These are phyloP conservation scores for Cylindrodendrum hubeiense DNA, from an alignment of 2,329 filamentous ascomycete species.

Conservation along the genomic window DNA sequence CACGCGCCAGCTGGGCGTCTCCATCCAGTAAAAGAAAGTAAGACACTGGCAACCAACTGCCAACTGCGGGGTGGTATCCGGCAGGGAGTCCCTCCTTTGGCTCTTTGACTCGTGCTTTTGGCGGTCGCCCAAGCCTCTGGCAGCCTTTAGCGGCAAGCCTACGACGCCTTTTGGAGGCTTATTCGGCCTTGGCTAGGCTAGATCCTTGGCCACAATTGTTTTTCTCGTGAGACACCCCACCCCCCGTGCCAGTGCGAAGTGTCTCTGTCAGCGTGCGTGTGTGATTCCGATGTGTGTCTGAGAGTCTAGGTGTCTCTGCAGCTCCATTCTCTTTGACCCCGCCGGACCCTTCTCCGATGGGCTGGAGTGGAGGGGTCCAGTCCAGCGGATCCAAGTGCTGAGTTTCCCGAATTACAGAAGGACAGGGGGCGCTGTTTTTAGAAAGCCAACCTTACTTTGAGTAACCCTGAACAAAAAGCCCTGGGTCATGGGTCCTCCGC, in stretches of 20 bases:
- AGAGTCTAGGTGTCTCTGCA: conserved; percentile 4
- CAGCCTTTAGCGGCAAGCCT: not conserved
- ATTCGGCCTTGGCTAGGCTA: not conserved
- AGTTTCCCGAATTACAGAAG: conserved; percentile 29
- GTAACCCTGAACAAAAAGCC: conserved; percentile 8
- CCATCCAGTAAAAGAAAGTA: not conserved
- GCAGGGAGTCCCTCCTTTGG: not conserved
- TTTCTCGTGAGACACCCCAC: not conserved
- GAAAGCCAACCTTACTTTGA: conserved; percentile 15
- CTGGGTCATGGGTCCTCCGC: not conserved
- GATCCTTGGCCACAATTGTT: not conserved
- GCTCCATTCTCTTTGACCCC: not conserved
- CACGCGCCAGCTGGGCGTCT: conserved; percentile 3
- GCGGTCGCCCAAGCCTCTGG: not conserved
- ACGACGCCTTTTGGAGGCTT: not conserved
- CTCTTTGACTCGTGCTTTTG: conserved; percentile 9
- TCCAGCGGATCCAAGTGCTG: conserved; percentile 28
- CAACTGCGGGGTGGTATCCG: conserved; percentile 17
- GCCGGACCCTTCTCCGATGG: conserved; percentile 19
- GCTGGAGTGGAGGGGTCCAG: conserved; percentile 31
- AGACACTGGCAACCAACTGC: not conserved
- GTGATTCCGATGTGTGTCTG: conserved; percentile 4
- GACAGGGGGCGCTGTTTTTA: conserved; percentile 19
- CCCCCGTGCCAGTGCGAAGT: not conserved
- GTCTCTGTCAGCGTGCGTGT: conserved; percentile 7